phyloP scores from a whole-genome alignment of 225 moss, liverwort and hornwort species.

The Marchantia polymorpha region DNA sequence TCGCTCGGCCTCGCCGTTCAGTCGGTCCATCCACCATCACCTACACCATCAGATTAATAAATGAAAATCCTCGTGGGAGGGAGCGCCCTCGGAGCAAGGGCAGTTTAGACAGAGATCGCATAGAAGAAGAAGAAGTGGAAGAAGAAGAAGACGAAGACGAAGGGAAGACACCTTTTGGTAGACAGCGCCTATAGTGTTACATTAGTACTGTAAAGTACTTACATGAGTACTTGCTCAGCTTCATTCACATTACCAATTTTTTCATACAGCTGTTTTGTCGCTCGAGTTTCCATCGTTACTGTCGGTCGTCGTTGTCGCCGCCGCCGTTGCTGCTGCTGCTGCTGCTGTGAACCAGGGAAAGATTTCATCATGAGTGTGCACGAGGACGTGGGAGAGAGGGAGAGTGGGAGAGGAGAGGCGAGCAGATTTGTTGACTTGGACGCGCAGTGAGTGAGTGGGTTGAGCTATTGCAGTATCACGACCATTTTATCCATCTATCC shows the following conservation, averaged over 20 bases:
- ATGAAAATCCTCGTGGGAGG: neutral
- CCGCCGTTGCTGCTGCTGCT: neutral
- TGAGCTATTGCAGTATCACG: too few species aligned
- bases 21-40: neutral
- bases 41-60: neutral
- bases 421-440: neutral
- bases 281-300: neutral
- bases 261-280: neutral
- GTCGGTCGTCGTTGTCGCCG: too few species aligned
- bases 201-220: neutral
- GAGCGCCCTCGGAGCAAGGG: too few species aligned
- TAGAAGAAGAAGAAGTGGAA: neutral
- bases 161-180: neutral
- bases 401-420: too few species aligned
- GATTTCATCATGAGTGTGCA: neutral
- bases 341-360: neutral
- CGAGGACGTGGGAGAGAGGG: too few species aligned
- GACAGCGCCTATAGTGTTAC: neutral
- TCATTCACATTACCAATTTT: slow-evolving; percentile 6
- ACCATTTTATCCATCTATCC: too few species aligned
- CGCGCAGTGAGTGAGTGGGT: too few species aligned
- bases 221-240: neutral
- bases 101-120: too few species aligned
- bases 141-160: neutral
- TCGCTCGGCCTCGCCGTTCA: neutral